Percentiles rank a stretch among this genome's conserved stretches.
Evolutionary conservation across 305 asterid species (phyloP).

Genomic region (Nicotiana rustica): DNA sequence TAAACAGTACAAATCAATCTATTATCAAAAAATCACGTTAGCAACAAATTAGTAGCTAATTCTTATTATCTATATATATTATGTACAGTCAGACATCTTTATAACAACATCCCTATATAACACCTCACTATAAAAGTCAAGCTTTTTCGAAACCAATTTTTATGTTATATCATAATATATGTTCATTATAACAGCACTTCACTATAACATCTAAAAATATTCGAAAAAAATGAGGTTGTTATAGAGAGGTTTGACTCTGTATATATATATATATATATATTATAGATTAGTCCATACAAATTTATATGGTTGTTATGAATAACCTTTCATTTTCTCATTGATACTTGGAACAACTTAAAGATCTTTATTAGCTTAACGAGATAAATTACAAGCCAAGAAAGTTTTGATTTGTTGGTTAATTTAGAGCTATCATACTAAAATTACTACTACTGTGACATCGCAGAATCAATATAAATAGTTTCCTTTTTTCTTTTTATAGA

Average conservation of each 20-base stretch:
- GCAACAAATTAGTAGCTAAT: background rate
- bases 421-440: constrained; percentile 35
- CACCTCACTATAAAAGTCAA: too few relatives aligned
- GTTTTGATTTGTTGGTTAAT: background rate
- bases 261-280: background rate
- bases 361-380: background rate
- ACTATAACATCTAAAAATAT: too few relatives aligned
- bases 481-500: background rate
- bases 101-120: too few relatives aligned
- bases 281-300: too few relatives aligned
- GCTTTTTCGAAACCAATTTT: too few relatives aligned
- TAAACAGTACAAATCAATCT: background rate
- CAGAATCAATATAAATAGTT: background rate
- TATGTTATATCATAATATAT: too few relatives aligned
- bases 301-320: background rate
- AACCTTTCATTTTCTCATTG: background rate
- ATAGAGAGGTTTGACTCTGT: too few relatives aligned
- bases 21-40: background rate
- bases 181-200: too few relatives aligned
- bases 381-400: constrained; percentile 21
- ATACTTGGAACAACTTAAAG: background rate
- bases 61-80: too few relatives aligned
- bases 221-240: too few relatives aligned
- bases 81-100: too few relatives aligned
- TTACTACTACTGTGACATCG: background rate